phyloP scores from a whole-genome alignment of 2,329 filamentous ascomycete species.

The Neurospora sp. region DNA sequence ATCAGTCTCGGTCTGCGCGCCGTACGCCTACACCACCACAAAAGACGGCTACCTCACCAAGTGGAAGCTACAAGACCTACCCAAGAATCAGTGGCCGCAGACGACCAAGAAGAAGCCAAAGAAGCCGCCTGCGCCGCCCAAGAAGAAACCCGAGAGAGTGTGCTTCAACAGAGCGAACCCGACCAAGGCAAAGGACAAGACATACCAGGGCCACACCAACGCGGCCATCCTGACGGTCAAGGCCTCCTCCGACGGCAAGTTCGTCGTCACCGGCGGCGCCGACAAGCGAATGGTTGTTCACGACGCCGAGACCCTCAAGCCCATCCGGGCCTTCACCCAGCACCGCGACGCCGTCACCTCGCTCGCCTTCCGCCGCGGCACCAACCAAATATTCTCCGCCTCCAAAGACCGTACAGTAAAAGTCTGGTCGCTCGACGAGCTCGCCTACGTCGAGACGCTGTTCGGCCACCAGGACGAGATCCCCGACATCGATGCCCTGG shows the following conservation, averaged over 20 bases:
- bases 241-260: slow-evolving; percentile 82
- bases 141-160: slow-evolving; percentile 53
- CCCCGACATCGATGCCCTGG: slow-evolving; percentile 71
- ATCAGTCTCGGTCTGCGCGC: slow-evolving; percentile 66
- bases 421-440: slow-evolving; percentile 84
- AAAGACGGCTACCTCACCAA: slow-evolving; percentile 81
- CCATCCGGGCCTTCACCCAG: slow-evolving; percentile 77
- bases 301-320: slow-evolving; percentile 69
- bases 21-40: slow-evolving; percentile 78
- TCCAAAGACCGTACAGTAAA: slow-evolving; percentile 91
- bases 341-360: slow-evolving; percentile 83
- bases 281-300: slow-evolving; percentile 82
- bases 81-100: slow-evolving; percentile 49
- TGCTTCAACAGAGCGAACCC: slow-evolving; percentile 53
- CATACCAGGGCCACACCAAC: slow-evolving; percentile 68
- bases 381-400: slow-evolving; percentile 86
- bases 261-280: slow-evolving; percentile 78
- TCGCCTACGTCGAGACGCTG: slow-evolving; percentile 89
- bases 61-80: slow-evolving; percentile 70
- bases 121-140: slow-evolving; percentile 47
- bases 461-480: slow-evolving; percentile 94
- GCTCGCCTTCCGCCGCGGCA: slow-evolving; percentile 75
- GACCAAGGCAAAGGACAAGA: slow-evolving; percentile 49
- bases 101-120: slow-evolving; percentile 49
- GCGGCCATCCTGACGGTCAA: slow-evolving; percentile 69